A percentile compares a stretch with the other conserved stretches of the same genome.
Evolutionary conservation across 768 basidiomycete species (phyloP).

Genomic region (Galerina marginata): DNA sequence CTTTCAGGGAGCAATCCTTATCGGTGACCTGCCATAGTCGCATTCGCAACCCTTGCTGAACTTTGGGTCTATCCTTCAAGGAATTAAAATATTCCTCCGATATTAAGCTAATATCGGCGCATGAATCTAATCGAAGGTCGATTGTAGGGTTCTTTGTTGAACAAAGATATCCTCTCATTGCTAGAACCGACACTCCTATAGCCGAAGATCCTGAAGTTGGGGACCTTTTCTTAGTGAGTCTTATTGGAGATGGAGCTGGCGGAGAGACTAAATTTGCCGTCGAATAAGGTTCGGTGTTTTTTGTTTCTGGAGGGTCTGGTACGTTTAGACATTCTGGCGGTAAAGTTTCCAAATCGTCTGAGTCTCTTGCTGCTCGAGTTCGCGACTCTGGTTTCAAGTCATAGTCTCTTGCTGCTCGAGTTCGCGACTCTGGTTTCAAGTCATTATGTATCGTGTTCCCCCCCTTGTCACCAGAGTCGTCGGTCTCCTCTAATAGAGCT

Average conservation of each 20-base stretch:
- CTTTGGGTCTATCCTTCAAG: neutral
- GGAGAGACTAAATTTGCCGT: too few species aligned
- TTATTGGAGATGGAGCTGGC: neutral
- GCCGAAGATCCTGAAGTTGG: neutral
- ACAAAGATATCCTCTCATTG: neutral
- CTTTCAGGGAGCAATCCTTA: neutral
- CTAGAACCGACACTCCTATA: neutral
- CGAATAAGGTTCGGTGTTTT: too few species aligned
- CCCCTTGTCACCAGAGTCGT: too few species aligned
- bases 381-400: too few species aligned
- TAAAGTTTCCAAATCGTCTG: too few species aligned
- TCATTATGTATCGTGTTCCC: too few species aligned
- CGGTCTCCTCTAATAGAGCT: too few species aligned
- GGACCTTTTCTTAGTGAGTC: neutral
- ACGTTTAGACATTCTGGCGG: too few species aligned
- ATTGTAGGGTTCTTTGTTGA: neutral
- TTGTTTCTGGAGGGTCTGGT: too few species aligned
- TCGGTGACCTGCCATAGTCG: neutral
- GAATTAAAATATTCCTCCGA: neutral
- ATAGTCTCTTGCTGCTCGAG: too few species aligned
- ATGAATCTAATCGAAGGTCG: neutral
- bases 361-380: too few species aligned
- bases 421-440: too few species aligned
- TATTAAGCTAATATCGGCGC: slow-evolving; percentile 1
- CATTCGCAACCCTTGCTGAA: neutral